Base-by-base conservation (phyloP, 202 grass and related monocot species). In the Digitaria exilis region DNA sequence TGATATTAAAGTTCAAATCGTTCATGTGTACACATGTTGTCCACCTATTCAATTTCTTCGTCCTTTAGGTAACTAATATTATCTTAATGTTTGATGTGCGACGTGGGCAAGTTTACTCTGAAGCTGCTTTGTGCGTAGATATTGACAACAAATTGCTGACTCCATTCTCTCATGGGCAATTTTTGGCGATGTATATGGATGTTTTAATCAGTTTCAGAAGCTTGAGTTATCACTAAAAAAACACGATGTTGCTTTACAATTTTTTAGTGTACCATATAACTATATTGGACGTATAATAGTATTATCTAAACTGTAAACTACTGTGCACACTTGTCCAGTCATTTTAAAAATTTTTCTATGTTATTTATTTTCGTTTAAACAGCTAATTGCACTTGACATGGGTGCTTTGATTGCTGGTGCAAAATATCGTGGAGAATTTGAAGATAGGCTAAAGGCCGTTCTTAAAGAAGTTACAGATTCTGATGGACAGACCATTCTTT, bases 331-430 rank as follows among this genome's bases (percentile, higher is more conserved):
- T 68, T 44, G 21, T 15, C 35, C 11, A 59, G 2, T 76, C 14
- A 41, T 11, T 64, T 1, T 71, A 45, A 73, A 49, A 14, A 37
- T 37, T 30, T 60, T 26, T 60, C 25, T 60, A 44, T 56, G 19
- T 11, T 35, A 4, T 22, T 81, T 7, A 48, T 80, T 88, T 44
- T 63, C 9, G 61, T 79, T 61, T 79, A 50, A 85, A 65, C 83
- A 98, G 93, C 89, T 98, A 45, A 98, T 98, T 89, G 78, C 96
- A 78, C 89, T 98, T 80, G 96, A 98, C 80, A 98, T 98, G 96
- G 93, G 96, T 73, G 87, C 96, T 62, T 82, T 98, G 61, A 96
- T 98, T 87, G 96, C 96, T 62, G 96, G 96, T 19, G 96, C 96
- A 15, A 98, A 98, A 77, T 98, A 90, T 83, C 64, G 96, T 48